Conservation (phyloP, 176 grass and related monocot genomes). For the Oryza coarctata region DNA sequence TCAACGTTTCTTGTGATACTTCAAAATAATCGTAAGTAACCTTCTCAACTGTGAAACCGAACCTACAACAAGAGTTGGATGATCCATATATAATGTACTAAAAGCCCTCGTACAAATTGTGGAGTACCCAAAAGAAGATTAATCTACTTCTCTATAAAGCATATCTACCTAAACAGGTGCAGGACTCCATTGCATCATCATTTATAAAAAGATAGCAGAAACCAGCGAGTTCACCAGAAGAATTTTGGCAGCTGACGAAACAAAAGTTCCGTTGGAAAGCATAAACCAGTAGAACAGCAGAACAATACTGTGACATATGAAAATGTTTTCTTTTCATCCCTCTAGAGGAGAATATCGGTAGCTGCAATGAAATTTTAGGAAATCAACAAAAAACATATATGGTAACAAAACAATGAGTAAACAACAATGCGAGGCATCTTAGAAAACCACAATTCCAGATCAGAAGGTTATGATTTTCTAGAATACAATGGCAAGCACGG, state of each 20-base stretch:
- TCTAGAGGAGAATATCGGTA: constrained; percentile 94
- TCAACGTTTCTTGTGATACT: constrained; percentile 53
- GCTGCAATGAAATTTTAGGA: constrained; percentile 48
- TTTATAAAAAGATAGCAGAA: constrained; percentile 18
- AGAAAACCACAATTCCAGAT: constrained; percentile 6
- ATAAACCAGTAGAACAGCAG: constrained; percentile 96
- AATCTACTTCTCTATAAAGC: constrained; percentile 4
- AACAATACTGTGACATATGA: constrained; percentile 62
- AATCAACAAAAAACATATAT: constrained; percentile 27
- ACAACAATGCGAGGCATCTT: constrained; percentile 12
- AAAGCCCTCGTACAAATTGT: background rate
- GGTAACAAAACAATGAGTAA: constrained; percentile 6
- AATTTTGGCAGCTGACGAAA: constrained; percentile 72
- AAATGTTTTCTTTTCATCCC: constrained; percentile 97
- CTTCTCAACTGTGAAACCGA: constrained; percentile 72
- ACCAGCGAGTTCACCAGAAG: constrained; percentile 63
- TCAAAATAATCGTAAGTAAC: constrained; percentile 72
- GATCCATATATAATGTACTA: constrained; percentile 31
- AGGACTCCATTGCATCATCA: background rate
- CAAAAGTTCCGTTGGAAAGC: constrained; percentile 85
- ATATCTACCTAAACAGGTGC: constrained; percentile 11
- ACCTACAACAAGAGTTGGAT: constrained; percentile 50
- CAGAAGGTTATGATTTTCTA: constrained; percentile 4
- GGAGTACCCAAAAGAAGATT: constrained; percentile 14
- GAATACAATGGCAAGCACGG: background rate